Conservation (phyloP, 345 rosid species). For the Firmiana major region DNA sequence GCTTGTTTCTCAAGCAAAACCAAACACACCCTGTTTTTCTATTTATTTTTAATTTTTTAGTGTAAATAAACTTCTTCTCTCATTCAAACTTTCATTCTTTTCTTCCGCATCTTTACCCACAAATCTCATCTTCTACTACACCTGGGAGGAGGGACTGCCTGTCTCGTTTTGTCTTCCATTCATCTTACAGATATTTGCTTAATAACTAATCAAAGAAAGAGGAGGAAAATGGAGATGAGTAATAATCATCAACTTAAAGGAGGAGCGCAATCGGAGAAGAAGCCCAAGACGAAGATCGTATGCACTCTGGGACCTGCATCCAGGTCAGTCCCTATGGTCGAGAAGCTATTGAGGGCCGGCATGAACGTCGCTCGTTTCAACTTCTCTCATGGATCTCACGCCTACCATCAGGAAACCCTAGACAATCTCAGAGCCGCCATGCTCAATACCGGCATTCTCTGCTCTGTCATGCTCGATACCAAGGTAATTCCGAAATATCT, state of each 20-base stretch:
- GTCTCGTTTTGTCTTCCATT: too few relatives aligned
- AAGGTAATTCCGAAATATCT: constrained; percentile 34
- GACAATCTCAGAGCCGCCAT: constrained; percentile 79
- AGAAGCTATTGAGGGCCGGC: constrained; percentile 85
- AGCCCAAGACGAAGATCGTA: constrained; percentile 90
- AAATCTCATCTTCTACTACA: too few relatives aligned
- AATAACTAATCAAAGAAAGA: too few relatives aligned
- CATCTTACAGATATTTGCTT: neutral
- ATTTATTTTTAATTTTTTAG: too few relatives aligned
- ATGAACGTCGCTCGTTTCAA: constrained; percentile 99
- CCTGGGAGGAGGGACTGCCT: too few relatives aligned
- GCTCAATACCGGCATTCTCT: constrained; percentile 82
- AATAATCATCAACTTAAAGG: neutral
- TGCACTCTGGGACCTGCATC: constrained; percentile 94
- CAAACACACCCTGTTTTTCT: too few relatives aligned
- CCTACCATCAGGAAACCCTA: constrained; percentile 90
- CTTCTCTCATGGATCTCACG: constrained; percentile 97
- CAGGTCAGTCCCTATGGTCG: constrained; percentile 71
- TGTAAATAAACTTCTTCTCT: too few relatives aligned
- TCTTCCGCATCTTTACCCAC: too few relatives aligned
- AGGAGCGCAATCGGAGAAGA: constrained; percentile 31
- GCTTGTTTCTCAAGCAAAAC: too few relatives aligned
- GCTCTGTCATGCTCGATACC: constrained; percentile 98
- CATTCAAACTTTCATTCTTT: too few relatives aligned
- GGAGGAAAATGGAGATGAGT: neutral